These are phyloP conservation scores for Calonectria pteridis DNA, from an alignment of 2,329 filamentous ascomycete species.

Conservation along the genomic window DNA sequence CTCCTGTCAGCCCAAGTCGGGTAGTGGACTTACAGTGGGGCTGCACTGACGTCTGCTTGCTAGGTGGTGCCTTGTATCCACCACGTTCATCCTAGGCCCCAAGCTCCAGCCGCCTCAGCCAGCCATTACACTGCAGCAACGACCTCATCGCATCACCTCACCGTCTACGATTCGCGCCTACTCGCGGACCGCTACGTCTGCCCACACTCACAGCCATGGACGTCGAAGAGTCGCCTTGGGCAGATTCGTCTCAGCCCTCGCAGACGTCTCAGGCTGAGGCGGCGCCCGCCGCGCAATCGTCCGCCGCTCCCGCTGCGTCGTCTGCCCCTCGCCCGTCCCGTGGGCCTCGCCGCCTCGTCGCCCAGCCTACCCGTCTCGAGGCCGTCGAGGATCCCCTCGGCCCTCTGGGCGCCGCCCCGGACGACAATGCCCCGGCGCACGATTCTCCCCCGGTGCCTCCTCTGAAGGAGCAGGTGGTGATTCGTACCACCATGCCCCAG, in stretches of 20 bases:
- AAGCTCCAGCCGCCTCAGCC: constrained; percentile 29
- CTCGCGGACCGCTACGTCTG: constrained; percentile 24
- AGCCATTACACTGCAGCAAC: constrained; percentile 16
- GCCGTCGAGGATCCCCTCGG: constrained; percentile 83
- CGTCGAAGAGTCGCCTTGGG: constrained; percentile 67
- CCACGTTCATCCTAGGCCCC: constrained; percentile 13
- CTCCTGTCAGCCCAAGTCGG: neutral
- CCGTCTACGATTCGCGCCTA: neutral
- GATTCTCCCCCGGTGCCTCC: constrained; percentile 76
- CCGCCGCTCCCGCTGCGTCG: constrained; percentile 45
- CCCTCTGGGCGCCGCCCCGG: constrained; percentile 77
- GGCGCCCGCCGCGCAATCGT: constrained; percentile 45
- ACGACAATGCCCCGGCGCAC: constrained; percentile 53
- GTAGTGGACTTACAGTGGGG: constrained; percentile 8
- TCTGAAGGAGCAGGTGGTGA: constrained; percentile 74
- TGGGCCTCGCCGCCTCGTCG: constrained; percentile 73
- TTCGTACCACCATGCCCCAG: constrained; percentile 68
- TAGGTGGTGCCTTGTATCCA: constrained; percentile 23
- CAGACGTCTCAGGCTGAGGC: constrained; percentile 47
- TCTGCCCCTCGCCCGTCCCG: constrained; percentile 58
- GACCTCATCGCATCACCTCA: constrained; percentile 37
- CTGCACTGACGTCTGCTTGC: constrained; percentile 18
- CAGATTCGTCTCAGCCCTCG: constrained; percentile 48
- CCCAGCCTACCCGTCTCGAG: constrained; percentile 82
- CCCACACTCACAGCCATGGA: constrained; percentile 54